These are phyloP conservation scores for Porphyra umbilicalis DNA, from an alignment of 31 red algal species.

Conservation along the genomic window DNA sequence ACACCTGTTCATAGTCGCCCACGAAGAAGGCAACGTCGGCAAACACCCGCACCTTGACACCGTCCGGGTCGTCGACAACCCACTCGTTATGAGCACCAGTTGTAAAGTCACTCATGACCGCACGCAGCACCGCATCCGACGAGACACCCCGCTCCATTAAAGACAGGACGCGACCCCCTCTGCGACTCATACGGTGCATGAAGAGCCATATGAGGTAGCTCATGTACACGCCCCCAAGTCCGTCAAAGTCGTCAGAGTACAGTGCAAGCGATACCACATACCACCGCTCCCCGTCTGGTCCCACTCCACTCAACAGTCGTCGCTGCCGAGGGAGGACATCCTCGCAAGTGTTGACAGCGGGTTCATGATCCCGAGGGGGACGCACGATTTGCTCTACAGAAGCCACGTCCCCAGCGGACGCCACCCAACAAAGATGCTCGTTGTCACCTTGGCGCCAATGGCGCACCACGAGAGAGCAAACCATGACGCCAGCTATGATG, in stretches of 20 bases:
- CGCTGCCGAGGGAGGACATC: no score
- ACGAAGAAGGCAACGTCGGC: not conserved
- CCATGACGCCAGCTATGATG: not conserved
- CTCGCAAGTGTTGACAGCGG: no score
- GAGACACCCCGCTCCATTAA: not conserved
- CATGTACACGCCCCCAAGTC: not conserved
- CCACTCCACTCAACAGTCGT: no score
- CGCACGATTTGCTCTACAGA: no score
- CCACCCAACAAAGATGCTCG: no score
- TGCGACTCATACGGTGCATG: not conserved
- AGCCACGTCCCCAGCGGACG: no score
- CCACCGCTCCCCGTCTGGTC: not conserved
- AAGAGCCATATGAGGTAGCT: not conserved
- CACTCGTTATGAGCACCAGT: not conserved
- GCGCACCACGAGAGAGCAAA: not conserved
- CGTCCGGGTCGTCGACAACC: not conserved
- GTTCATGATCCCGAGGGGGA: no score
- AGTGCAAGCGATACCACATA: not conserved
- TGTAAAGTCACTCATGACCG: not conserved
- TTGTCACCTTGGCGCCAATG: no score
- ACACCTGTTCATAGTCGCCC: not conserved
- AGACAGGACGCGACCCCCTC: not conserved
- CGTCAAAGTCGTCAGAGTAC: not conserved
- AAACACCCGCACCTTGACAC: not conserved
- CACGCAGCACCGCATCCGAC: not conserved